These are phyloP conservation scores for Ophiostoma pallidulum DNA, from an alignment of 2,329 filamentous ascomycete genomes.

Conservation along the genomic window DNA sequence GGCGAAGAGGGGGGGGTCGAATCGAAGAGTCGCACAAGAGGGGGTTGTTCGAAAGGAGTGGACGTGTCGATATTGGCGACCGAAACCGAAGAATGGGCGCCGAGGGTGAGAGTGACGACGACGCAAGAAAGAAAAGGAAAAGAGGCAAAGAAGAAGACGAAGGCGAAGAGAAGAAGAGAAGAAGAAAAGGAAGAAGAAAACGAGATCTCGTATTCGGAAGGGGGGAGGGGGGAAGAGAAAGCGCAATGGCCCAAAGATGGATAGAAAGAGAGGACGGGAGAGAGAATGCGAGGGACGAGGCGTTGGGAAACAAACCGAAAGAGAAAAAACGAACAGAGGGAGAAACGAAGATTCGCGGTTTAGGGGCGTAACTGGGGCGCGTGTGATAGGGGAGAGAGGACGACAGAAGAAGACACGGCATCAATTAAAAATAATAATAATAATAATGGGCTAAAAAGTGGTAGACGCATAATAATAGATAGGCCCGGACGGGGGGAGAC, in stretches of 20 bases:
- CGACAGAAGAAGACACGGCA: conserved; percentile 9
- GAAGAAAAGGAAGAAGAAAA: background rate
- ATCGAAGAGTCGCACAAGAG: no score
- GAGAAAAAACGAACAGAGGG: background rate
- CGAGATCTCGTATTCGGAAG: background rate
- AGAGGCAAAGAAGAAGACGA: conserved; percentile 7
- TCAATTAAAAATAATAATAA: conserved; percentile 3
- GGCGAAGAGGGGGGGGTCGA: background rate
- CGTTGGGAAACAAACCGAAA: background rate
- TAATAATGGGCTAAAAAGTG: no score
- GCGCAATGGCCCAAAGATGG: background rate
- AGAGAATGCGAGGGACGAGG: background rate
- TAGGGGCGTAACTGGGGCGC: background rate
- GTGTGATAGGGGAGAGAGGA: conserved; percentile 3
- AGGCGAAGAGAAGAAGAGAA: background rate
- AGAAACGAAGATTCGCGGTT: conserved; percentile 4
- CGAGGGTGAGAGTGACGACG: no score
- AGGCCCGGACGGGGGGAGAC: no score
- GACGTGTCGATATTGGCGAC: background rate
- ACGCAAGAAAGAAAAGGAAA: background rate
- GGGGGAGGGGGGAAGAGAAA: background rate
- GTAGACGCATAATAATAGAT: no score
- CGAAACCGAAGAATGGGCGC: no score
- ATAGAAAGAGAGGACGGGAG: background rate
- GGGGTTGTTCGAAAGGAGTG: background rate